phyloP scores from a whole-genome alignment of 768 basidiomycete species.

The Hemileccinum impolitum region DNA sequence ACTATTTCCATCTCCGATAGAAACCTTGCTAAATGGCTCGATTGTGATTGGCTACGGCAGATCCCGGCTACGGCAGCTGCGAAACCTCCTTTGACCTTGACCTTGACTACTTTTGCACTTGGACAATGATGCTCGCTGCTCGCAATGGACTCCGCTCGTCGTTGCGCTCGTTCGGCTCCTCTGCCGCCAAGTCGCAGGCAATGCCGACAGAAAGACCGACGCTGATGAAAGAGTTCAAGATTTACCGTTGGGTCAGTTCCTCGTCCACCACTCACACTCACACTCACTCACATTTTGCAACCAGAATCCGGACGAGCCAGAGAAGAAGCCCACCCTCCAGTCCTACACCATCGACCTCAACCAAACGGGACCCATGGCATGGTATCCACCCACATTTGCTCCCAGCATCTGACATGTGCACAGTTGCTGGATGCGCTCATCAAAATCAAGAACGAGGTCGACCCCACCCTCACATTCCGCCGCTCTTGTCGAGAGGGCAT shows the following conservation, averaged over 20 bases:
- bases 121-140: too few species aligned
- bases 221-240: constrained; percentile 91
- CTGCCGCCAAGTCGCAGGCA: constrained; percentile 27
- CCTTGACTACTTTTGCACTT: too few species aligned
- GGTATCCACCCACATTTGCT: constrained; percentile 13
- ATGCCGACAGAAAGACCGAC: constrained; percentile 64
- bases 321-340: constrained; percentile 87
- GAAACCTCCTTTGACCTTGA: too few species aligned
- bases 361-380: constrained; percentile 92
- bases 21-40: not conserved
- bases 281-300: too few species aligned
- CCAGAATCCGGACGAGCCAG: constrained; percentile 92
- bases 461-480: constrained; percentile 95
- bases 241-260: constrained; percentile 86
- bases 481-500: constrained; percentile 93
- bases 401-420: constrained; percentile 1
- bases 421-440: constrained; percentile 89
- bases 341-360: constrained; percentile 90
- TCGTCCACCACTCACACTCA: not conserved
- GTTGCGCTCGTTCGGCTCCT: constrained; percentile 33
- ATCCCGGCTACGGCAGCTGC: constrained; percentile 7
- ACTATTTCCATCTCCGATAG: not conserved
- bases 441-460: constrained; percentile 99
- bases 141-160: constrained; percentile 8
- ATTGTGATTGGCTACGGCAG: constrained; percentile 22